Conservation (phyloP, 2,329 filamentous ascomycete genomes). For the Fusarium nygamai region DNA sequence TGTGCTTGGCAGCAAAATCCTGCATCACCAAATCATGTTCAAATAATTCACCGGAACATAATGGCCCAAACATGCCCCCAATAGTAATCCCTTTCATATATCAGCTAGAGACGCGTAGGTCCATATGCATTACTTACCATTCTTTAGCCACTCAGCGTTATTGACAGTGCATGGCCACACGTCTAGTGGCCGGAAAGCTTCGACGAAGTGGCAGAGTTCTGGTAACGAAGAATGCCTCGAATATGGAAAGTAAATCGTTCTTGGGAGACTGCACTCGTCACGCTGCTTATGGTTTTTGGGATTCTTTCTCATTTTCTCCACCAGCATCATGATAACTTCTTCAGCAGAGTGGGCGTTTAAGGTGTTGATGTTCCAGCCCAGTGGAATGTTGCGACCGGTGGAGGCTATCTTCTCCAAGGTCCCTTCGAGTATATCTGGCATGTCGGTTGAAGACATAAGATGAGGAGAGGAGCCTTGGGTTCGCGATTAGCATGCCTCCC, state of each 20-base stretch:
- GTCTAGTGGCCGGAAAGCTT: slow-evolving; percentile 75
- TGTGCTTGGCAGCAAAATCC: slow-evolving; percentile 1
- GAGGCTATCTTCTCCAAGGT: slow-evolving; percentile 22
- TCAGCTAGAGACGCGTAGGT: not conserved
- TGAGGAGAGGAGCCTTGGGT: slow-evolving; percentile 30
- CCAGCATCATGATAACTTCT: slow-evolving; percentile 14
- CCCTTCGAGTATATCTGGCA: slow-evolving; percentile 14
- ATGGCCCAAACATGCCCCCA: slow-evolving; percentile 73
- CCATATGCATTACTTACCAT: slow-evolving; percentile 47
- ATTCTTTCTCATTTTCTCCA: slow-evolving; percentile 11
- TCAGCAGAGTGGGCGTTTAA: slow-evolving; percentile 26
- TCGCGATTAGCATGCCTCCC: not conserved
- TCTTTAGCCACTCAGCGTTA: slow-evolving; percentile 66
- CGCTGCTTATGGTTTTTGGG: not conserved
- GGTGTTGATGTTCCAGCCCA: slow-evolving; percentile 38
- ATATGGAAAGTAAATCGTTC: slow-evolving; percentile 75
- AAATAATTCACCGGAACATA: slow-evolving; percentile 71
- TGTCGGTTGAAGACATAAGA: slow-evolving; percentile 7
- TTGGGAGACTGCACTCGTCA: slow-evolving; percentile 47
- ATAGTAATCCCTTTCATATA: slow-evolving; percentile 65
- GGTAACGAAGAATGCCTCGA: slow-evolving; percentile 88
- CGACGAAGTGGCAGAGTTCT: slow-evolving; percentile 78
- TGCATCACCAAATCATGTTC: slow-evolving; percentile 72
- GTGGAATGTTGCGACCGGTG: slow-evolving; percentile 40
- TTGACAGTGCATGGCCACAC: slow-evolving; percentile 85